Evolutionary conservation across 768 basidiomycete species (phyloP), one percentile per base, ranked within the genome.

Genomic region (Termitomyces sp.): DNA sequence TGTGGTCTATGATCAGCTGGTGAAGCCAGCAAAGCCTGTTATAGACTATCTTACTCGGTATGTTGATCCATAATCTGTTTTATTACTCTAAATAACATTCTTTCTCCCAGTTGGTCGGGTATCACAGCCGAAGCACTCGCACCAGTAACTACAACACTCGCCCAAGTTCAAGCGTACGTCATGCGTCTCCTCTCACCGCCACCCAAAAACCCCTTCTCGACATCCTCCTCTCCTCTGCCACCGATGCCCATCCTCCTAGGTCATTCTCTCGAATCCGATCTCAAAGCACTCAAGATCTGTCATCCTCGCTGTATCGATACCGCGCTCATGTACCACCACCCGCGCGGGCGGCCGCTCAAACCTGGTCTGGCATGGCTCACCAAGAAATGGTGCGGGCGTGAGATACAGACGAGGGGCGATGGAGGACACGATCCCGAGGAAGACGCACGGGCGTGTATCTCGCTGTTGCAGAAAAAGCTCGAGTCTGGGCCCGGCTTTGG

Each of bases 331-430:
- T 99, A 87, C 74, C 90, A 95, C 68, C 96, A 99, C 72, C 93
- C 96, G 0, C 87, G 93, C 20, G 95, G 96, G 1, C 84, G 93
- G 40, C 95, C 96, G 0, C 84, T 93, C 61, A 98, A 98, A 73
- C 93, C 96, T 0, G 93, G 92, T 1, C 81, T 99, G 7, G 95
- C 95, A n/a, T 98, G 94, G 94, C 83, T 99, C 45, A 92, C 93
- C 45, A 91, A 91, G 68, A 93, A 93, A 68, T 98, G 94, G 93
- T 88, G 93, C 56, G 83, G 83, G 12, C 82, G 89, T 51, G 91
- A 95, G 64, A 98, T 99, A 43, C 96, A 98, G 71, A 84, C 81
- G 0, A 75, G 83, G 0, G 93, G 92, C 0, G 88, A 89, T 50
- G 89, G 88, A 2, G 93, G 93, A 3, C 96, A 98, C 69, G 91